Conservation (phyloP, 2,329 filamentous ascomycete species). For the Metarhizium rileyi region DNA sequence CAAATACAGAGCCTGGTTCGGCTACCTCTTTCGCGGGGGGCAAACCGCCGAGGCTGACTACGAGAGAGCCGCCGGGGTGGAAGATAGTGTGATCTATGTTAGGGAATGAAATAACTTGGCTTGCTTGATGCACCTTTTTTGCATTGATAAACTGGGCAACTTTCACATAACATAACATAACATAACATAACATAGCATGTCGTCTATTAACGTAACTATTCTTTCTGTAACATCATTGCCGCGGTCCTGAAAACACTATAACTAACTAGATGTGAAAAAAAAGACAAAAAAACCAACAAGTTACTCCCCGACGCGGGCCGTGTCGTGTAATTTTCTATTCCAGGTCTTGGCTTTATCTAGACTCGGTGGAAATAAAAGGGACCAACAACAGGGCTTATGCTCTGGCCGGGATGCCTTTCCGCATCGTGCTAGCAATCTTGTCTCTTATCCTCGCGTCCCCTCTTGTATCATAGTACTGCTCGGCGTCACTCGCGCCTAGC, state of each 20-base stretch:
- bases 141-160: too few species aligned
- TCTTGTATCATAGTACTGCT: slow-evolving; percentile 21
- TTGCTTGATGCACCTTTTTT: too few species aligned
- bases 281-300: too few species aligned
- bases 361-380: neutral
- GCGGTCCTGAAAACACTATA: too few species aligned
- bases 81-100: neutral
- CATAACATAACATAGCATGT: too few species aligned
- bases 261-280: too few species aligned
- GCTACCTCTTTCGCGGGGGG: slow-evolving; percentile 6
- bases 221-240: too few species aligned
- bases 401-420: neutral
- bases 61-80: neutral
- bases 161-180: too few species aligned
- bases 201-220: too few species aligned
- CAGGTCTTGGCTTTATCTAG: neutral
- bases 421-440: neutral
- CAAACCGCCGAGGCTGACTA: neutral
- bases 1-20: slow-evolving; percentile 5
- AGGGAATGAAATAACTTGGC: too few species aligned
- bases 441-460: neutral
- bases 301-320: too few species aligned
- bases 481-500: slow-evolving; percentile 24
- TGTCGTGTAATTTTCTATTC: too few species aligned
- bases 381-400: neutral